phyloP scores from a whole-genome alignment of 192 early-diverging fungal genomes.

The Chytriomyces hyalinus region DNA sequence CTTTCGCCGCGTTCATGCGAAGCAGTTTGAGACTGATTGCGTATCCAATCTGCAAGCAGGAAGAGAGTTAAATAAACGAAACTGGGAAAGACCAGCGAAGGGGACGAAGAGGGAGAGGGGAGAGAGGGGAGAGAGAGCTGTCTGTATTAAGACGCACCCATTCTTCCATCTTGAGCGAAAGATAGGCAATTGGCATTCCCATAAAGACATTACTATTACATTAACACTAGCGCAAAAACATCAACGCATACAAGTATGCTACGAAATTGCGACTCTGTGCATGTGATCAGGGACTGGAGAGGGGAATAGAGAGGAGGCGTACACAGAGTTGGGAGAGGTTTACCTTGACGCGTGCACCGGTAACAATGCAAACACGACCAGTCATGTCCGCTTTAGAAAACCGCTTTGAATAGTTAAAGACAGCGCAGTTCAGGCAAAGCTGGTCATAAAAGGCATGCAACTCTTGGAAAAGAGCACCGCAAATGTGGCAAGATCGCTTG shows the following conservation, averaged over 20 bases:
- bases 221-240: constrained; percentile 43
- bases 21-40: constrained; percentile 60
- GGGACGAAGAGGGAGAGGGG: not conserved
- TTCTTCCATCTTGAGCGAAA: constrained; percentile 11
- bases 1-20: constrained; percentile 55
- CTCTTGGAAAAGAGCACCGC: constrained; percentile 42
- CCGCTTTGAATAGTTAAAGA: constrained; percentile 57
- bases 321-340: not conserved
- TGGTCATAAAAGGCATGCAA: constrained; percentile 63
- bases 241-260: constrained; percentile 32
- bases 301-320: not conserved
- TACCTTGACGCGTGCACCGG: constrained; percentile 62
- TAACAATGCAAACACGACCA: constrained; percentile 59
- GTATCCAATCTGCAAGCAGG: constrained; percentile 54
- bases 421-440: constrained; percentile 57
- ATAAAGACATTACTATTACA: constrained; percentile 36
- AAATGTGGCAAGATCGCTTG: constrained; percentile 56
- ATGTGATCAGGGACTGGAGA: constrained; percentile 1
- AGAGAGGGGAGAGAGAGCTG: constrained; percentile 9
- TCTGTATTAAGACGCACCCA: constrained; percentile 32
- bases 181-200: constrained; percentile 21
- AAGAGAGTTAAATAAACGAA: not conserved
- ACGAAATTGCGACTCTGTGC: constrained; percentile 45
- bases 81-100: not conserved
- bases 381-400: constrained; percentile 51